Percentiles rank a stretch among this genome's conserved stretches.
Evolutionary conservation across 768 basidiomycete genomes (phyloP).

Genomic region (Lactarius pseudohatsudake): DNA sequence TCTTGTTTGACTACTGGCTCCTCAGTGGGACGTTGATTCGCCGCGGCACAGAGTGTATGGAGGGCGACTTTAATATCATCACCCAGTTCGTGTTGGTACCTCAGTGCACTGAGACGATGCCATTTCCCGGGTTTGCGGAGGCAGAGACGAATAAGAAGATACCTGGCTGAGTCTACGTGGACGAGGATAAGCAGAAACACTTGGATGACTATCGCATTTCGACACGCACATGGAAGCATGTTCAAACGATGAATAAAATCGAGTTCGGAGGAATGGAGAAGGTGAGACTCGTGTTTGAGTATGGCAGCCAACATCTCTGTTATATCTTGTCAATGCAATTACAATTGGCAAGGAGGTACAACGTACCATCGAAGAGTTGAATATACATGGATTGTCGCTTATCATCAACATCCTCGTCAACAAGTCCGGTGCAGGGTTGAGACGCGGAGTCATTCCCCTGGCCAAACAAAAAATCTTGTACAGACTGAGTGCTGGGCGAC

Average conservation of each 20-base stretch:
- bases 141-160: constrained; percentile 62
- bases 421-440: not conserved
- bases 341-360: not conserved
- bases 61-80: constrained; percentile 43
- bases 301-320: constrained; percentile 59
- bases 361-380: constrained; percentile 41
- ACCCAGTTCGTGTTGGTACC: constrained; percentile 46
- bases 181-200: not conserved
- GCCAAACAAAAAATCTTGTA: constrained; percentile 26
- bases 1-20: constrained; percentile 28
- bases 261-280: constrained; percentile 53
- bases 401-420: constrained; percentile 14
- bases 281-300: constrained; percentile 47
- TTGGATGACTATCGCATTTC: not conserved
- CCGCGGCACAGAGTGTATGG: constrained; percentile 41
- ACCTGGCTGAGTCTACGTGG: constrained; percentile 51
- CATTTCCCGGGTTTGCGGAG: constrained; percentile 58
- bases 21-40: constrained; percentile 24
- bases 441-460: constrained; percentile 14
- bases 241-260: constrained; percentile 44
- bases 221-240: constrained; percentile 50
- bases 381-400: constrained; percentile 44
- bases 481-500: constrained; percentile 20
- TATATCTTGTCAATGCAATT: not conserved
- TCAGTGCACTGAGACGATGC: constrained; percentile 48